Base-by-base conservation (phyloP, 306 rosid genomes). In the Begonia fuchsioides region DNA sequence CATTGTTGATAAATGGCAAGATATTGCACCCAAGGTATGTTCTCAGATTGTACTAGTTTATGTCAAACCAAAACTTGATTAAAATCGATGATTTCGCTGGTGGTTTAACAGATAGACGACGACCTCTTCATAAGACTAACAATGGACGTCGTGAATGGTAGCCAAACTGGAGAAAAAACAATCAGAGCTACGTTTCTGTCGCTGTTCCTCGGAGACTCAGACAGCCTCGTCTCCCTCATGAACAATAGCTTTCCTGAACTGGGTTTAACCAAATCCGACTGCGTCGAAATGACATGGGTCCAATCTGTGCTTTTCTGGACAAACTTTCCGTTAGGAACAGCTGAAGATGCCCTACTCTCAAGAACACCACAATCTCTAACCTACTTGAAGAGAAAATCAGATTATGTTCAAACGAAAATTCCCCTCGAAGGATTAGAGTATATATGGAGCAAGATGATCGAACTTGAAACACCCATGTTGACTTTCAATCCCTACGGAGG, bases 401-500 rank as follows among this genome's bases (percentile, higher is more conserved):
- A 49, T 19, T 49, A 49, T 11, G 52, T 49, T 4, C 26, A 49
- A 19, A 19, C 17, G 11, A 35, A 35, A n/a, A 49, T 49, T 49
- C 38, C 52, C n/a, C 17, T 16, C 11, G 13, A 17, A 5, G 52
- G 52, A 7, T 19, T 49, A 1, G 52, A 49, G 15, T 10, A 5
- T 7, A 49, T 49, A 1, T 16, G n/a, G n/a, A n/a, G n/a, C n/a
- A n/a, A n/a, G n/a, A n/a, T n/a, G n/a, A n/a, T n/a, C n/a, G n/a
- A n/a, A 13, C 38, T 49, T 6, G 5, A 49, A 19, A 19, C 35
- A 49, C 13, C 38, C 32, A 7, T 19, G 12, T 6, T 49, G 52
- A 49, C 52, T 16, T 49, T 49, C 32, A 49, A 49, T 16, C 52
- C 52, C 0, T 49, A 49, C 19, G 52, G 52, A 5, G 52, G 52